Percentiles rank a stretch among this genome's conserved stretches.
Conservation (phyloP, 257 asterid species). For the Forsythia suspensa region DNA sequence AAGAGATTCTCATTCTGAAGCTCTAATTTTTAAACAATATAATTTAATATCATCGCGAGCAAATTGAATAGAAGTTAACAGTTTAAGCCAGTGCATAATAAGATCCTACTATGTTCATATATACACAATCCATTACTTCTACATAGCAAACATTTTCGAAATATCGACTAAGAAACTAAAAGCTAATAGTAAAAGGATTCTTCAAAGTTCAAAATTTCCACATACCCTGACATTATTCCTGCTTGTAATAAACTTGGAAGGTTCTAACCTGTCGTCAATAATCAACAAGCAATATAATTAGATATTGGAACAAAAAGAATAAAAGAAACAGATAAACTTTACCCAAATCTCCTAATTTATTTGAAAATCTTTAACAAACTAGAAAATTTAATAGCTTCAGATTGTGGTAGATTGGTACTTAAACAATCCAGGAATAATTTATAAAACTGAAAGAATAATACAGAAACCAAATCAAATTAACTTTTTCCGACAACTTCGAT, state of each 20-base stretch:
- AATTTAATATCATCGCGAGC: not conserved
- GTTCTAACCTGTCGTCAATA: slow-evolving; percentile 18
- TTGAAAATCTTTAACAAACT: not conserved
- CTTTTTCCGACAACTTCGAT: not conserved
- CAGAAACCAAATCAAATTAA: not conserved
- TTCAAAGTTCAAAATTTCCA: not conserved
- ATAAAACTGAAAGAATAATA: not conserved
- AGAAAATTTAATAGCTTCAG: no score
- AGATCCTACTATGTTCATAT: not conserved
- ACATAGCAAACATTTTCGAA: not conserved
- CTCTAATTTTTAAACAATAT: not conserved
- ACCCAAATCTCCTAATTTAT: not conserved
- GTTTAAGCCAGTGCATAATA: not conserved
- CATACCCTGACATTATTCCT: slow-evolving; percentile 37
- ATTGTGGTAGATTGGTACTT: no score
- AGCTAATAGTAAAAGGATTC: not conserved
- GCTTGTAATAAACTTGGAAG: slow-evolving; percentile 19
- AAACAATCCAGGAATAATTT: not conserved
- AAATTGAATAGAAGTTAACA: not conserved
- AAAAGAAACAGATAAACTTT: not conserved
- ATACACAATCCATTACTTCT: not conserved
- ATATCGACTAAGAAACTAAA: not conserved
- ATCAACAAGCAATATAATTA: not conserved
- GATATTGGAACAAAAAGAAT: not conserved
- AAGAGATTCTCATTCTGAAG: not conserved